Percentiles rank a stretch among this genome's conserved stretches.
These are phyloP conservation scores for Aphanocladium album DNA, from an alignment of 2,329 filamentous ascomycete genomes.

Conservation along the genomic window DNA sequence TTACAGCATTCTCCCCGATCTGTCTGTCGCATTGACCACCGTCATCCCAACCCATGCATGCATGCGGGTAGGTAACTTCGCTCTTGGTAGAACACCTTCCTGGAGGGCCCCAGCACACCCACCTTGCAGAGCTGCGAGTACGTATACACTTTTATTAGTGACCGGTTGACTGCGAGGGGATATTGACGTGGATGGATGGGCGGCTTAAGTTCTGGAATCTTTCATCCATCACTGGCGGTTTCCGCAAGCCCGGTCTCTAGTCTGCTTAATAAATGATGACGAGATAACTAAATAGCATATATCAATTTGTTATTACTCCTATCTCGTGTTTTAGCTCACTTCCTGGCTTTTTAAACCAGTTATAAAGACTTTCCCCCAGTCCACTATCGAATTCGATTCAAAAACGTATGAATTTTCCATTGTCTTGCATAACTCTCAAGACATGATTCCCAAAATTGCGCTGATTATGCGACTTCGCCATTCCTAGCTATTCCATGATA, in stretches of 20 bases:
- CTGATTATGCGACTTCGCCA: neutral
- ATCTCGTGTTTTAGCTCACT: neutral
- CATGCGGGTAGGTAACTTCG: neutral
- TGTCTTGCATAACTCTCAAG: neutral
- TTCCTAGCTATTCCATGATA: neutral
- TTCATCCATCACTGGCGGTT: neutral
- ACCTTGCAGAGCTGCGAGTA: neutral
- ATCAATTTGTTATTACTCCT: neutral
- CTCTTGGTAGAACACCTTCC: neutral
- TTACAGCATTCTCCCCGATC: neutral
- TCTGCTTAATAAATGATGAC: neutral
- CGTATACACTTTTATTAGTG: neutral
- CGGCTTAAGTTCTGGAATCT: neutral
- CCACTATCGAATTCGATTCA: neutral
- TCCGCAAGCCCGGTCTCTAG: neutral
- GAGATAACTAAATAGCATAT: neutral
- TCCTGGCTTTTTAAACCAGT: neutral
- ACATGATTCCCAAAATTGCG: neutral
- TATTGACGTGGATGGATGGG: neutral
- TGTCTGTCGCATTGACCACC: neutral
- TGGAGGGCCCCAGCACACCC: neutral
- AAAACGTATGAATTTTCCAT: slow-evolving; percentile 6
- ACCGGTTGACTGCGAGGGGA: neutral
- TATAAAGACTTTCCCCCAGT: no score
- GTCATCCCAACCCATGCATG: slow-evolving; percentile 6